These are phyloP conservation scores for Hebeloma cylindrosporum DNA, from an alignment of 768 basidiomycete genomes.

Conservation along the genomic window DNA sequence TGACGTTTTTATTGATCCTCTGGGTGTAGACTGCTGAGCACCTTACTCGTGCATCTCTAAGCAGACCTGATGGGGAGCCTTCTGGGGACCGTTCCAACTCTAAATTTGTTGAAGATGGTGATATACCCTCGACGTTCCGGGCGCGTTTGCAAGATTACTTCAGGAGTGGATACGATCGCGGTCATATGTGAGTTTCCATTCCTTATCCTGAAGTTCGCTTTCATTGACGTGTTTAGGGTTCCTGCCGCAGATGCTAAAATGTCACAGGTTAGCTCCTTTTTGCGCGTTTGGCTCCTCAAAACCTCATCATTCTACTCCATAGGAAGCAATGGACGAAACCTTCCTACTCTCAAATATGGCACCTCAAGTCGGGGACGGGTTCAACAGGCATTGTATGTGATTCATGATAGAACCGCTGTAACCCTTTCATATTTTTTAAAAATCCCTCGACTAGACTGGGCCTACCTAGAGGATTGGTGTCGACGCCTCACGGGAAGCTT, in stretches of 20 bases:
- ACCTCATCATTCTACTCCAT: background rate
- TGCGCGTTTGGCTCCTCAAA: background rate
- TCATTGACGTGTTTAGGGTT: constrained; percentile 55
- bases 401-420: background rate
- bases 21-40: constrained; percentile 86
- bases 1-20: background rate
- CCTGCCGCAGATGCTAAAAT: constrained; percentile 95
- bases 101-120: constrained; percentile 79
- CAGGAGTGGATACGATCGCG: constrained; percentile 90
- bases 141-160: constrained; percentile 89
- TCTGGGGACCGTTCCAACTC: constrained; percentile 73
- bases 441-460: constrained; percentile 79
- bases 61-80: constrained; percentile 34
- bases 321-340: constrained; percentile 95
- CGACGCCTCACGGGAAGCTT: constrained; percentile 84
- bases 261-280: constrained; percentile 56
- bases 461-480: constrained; percentile 95
- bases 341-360: constrained; percentile 95
- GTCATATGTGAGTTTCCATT: constrained; percentile 76
- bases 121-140: constrained; percentile 74
- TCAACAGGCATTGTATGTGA: constrained; percentile 90
- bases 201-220: background rate
- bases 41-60: constrained; percentile 75
- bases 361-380: constrained; percentile 96
- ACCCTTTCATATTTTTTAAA: background rate